Conservation (phyloP, 2,329 filamentous ascomycete species). For the Capronia americana region DNA sequence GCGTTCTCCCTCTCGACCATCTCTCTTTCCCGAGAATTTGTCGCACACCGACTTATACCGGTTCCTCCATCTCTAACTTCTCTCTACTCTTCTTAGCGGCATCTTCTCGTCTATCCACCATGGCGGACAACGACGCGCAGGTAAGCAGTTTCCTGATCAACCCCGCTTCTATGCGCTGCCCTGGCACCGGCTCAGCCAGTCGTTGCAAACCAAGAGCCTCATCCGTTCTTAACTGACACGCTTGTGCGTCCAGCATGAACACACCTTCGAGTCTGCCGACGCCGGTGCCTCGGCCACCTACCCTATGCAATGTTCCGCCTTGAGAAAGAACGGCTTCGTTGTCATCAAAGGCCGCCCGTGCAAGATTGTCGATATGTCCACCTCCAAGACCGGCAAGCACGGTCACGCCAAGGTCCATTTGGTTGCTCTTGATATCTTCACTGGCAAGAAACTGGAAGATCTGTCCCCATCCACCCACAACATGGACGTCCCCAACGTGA, state of each 20-base stretch:
- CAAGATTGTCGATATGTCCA: slow-evolving; percentile 99
- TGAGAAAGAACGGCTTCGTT: slow-evolving; percentile 99
- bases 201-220: slow-evolving; percentile 40
- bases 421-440: slow-evolving; percentile 98
- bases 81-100: slow-evolving; percentile 25
- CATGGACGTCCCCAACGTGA: slow-evolving; percentile 90
- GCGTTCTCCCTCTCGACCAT: slow-evolving; percentile 26
- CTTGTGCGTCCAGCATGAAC: slow-evolving; percentile 63
- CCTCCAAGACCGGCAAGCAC: slow-evolving; percentile 99
- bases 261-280: slow-evolving; percentile 90
- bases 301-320: slow-evolving; percentile 99
- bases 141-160: slow-evolving; percentile 54
- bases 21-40: slow-evolving; percentile 36
- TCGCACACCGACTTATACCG: slow-evolving; percentile 31
- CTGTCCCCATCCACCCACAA: slow-evolving; percentile 93
- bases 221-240: slow-evolving; percentile 35
- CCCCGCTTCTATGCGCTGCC: slow-evolving; percentile 36
- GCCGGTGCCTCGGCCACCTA: slow-evolving; percentile 93
- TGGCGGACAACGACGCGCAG: slow-evolving; percentile 69
- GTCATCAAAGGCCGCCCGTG: slow-evolving; percentile 97
- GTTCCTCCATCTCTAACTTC: slow-evolving; percentile 38
- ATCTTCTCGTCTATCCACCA: slow-evolving; percentile 52
- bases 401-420: slow-evolving; percentile 99
- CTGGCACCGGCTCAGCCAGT: slow-evolving; percentile 20
- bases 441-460: slow-evolving; percentile 99